phyloP scores from a whole-genome alignment of 192 early-diverging fungal genomes.

The Kappamyces sp. region DNA sequence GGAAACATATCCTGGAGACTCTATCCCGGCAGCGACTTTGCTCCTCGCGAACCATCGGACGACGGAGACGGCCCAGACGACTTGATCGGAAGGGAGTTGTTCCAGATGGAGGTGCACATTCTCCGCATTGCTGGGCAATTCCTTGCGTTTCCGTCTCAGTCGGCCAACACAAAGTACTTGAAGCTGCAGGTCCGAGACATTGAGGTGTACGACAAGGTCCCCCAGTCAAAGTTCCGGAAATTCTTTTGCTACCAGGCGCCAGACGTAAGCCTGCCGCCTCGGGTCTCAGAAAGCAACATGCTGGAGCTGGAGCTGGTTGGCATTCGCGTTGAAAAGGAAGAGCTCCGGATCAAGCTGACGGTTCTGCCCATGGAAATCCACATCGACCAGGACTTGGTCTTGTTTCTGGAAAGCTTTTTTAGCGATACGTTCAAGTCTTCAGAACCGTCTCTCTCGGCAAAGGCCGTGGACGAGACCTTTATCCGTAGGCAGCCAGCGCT shows the following conservation, averaged over 20 bases:
- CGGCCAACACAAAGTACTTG: slow-evolving; percentile 17
- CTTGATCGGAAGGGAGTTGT: not conserved
- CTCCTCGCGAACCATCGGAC: not conserved
- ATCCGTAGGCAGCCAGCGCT: slow-evolving; percentile 22
- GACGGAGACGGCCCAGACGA: not conserved
- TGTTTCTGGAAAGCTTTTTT: slow-evolving; percentile 78
- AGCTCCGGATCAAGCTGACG: slow-evolving; percentile 53
- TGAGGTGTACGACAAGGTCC: slow-evolving; percentile 73
- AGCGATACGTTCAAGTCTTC: slow-evolving; percentile 29
- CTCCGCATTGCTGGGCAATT: not conserved
- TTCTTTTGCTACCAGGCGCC: slow-evolving; percentile 64
- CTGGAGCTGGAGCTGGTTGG: slow-evolving; percentile 48
- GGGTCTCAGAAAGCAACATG: slow-evolving; percentile 63
- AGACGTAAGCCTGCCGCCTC: slow-evolving; percentile 44
- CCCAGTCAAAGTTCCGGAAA: slow-evolving; percentile 69
- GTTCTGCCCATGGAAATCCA: slow-evolving; percentile 79
- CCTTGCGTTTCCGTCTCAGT: not conserved
- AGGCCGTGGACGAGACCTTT: slow-evolving; percentile 17
- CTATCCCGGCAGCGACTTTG: slow-evolving; percentile 6
- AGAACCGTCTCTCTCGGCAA: slow-evolving; percentile 30
- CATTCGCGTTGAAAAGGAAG: slow-evolving; percentile 55
- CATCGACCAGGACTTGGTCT: slow-evolving; percentile 89
- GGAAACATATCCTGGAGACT: slow-evolving; percentile 13
- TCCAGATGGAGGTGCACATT: slow-evolving; percentile 13
- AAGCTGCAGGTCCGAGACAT: slow-evolving; percentile 50